These are phyloP conservation scores for Trichoderma virens DNA, from an alignment of 495 filamentous ascomycete species.

Conservation along the genomic window DNA sequence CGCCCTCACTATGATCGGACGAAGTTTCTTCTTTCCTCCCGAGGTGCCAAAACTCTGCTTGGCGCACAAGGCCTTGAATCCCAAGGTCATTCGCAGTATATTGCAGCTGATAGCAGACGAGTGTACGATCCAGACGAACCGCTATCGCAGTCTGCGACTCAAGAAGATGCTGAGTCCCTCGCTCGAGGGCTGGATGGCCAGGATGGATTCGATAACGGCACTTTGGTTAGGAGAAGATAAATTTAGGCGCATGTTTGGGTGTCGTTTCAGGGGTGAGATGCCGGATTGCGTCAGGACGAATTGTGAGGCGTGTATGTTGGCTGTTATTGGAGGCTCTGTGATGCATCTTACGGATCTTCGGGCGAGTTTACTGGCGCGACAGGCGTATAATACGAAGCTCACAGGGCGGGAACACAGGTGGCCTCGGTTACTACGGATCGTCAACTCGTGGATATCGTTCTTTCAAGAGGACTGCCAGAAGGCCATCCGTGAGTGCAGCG, in stretches of 20 bases:
- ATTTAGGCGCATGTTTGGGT: background rate
- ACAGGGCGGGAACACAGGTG: conserved; percentile 15
- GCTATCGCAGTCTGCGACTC: conserved; percentile 18
- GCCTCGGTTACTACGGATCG: conserved; percentile 25
- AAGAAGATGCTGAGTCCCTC: conserved; percentile 8
- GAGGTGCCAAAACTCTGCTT: conserved; percentile 26
- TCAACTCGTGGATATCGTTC: conserved; percentile 35
- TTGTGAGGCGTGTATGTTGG: conserved; percentile 41
- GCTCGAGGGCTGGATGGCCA: conserved; percentile 21
- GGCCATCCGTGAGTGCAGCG: conserved; percentile 15
- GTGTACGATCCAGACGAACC: conserved; percentile 23
- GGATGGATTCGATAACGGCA: conserved; percentile 26
- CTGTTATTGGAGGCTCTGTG: conserved; percentile 30
- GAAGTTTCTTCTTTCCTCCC: background rate
- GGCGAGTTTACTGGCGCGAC: conserved; percentile 27
- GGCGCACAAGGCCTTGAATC: conserved; percentile 27
- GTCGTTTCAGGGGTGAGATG: background rate
- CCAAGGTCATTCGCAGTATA: conserved; percentile 26
- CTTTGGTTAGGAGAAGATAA: conserved; percentile 23
- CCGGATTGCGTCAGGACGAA: conserved; percentile 22
- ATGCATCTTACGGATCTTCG: conserved; percentile 29
- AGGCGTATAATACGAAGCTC: background rate
- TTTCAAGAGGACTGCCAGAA: background rate
- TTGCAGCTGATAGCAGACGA: conserved; percentile 29
- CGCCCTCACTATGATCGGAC: background rate